phyloP scores from a whole-genome alignment of 495 filamentous ascomycete genomes.

The Letharia columbiana region DNA sequence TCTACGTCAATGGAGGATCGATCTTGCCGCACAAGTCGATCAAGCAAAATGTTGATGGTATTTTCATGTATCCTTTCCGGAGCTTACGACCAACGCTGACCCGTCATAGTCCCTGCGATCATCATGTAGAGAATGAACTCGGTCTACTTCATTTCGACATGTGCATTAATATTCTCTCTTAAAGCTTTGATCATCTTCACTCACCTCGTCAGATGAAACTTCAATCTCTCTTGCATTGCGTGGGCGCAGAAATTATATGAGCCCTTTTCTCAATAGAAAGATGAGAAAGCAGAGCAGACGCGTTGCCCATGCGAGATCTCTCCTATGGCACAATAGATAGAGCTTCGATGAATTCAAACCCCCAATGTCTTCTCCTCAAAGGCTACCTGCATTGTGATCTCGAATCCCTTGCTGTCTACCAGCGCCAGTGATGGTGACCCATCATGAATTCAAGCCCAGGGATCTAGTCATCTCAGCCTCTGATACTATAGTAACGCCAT shows the following conservation, averaged over 20 bases:
- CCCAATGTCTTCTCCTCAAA: not conserved
- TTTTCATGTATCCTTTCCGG: slow-evolving; percentile 25
- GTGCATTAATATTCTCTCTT: not conserved
- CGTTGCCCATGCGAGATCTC: not conserved
- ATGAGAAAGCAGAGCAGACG: not conserved
- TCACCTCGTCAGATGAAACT: not conserved
- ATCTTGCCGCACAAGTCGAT: slow-evolving; percentile 98
- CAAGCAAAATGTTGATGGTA: slow-evolving; percentile 93
- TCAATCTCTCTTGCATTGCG: not conserved
- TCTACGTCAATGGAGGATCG: slow-evolving; percentile 97
- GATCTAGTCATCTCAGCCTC: no score
- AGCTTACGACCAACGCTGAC: slow-evolving; percentile 17
- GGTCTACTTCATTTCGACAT: not conserved
- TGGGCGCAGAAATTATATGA: not conserved
- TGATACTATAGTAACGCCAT: no score
- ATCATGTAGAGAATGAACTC: slow-evolving; percentile 58
- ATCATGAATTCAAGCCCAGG: no score
- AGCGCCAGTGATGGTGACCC: no score
- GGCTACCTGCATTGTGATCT: not conserved
- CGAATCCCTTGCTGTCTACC: not conserved
- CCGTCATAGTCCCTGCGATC: slow-evolving; percentile 59
- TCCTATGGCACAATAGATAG: not conserved
- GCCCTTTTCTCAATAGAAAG: slow-evolving; percentile 4
- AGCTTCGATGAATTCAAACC: not conserved
- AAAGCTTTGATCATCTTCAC: slow-evolving; percentile 8